These are phyloP conservation scores for Maudiozyma serrabonitensis DNA, from an alignment of 805 yeast genomes.

Conservation along the genomic window DNA sequence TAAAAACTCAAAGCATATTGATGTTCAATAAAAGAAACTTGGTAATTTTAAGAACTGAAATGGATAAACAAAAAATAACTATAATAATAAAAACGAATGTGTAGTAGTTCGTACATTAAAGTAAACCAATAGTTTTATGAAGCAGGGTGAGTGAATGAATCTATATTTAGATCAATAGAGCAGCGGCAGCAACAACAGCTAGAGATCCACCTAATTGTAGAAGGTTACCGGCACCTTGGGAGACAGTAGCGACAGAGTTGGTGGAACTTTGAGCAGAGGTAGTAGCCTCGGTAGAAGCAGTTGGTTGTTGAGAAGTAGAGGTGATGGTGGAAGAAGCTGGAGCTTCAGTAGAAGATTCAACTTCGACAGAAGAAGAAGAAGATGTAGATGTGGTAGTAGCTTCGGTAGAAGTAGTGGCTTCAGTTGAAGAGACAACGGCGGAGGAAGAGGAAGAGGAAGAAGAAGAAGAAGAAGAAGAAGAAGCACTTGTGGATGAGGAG, in stretches of 20 bases:
- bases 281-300: slow-evolving; percentile 11
- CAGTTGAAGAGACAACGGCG: slow-evolving; percentile 22
- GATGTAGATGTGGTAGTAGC: slow-evolving; percentile 19
- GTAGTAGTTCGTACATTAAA: too few relatives aligned
- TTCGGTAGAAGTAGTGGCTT: slow-evolving; percentile 18
- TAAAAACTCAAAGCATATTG: too few relatives aligned
- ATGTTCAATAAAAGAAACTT: too few relatives aligned
- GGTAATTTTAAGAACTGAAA: too few relatives aligned
- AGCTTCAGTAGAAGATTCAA: slow-evolving; percentile 17
- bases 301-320: slow-evolving; percentile 16
- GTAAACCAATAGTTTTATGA: too few relatives aligned
- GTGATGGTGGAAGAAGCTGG: slow-evolving; percentile 19
- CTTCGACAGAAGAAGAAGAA: slow-evolving; percentile 16
- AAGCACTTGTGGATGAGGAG: slow-evolving; percentile 27
- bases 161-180: slow-evolving; percentile 17
- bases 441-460: slow-evolving; percentile 23
- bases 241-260: slow-evolving; percentile 29
- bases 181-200: slow-evolving; percentile 19
- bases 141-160: too few relatives aligned
- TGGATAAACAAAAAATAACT: too few relatives aligned
- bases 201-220: slow-evolving; percentile 19
- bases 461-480: slow-evolving; percentile 26
- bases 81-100: too few relatives aligned
- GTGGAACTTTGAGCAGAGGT: neutral
- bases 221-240: slow-evolving; percentile 19